phyloP scores from a whole-genome alignment of 176 grass and related monocot genomes.

The Phoenix roebelenii region DNA sequence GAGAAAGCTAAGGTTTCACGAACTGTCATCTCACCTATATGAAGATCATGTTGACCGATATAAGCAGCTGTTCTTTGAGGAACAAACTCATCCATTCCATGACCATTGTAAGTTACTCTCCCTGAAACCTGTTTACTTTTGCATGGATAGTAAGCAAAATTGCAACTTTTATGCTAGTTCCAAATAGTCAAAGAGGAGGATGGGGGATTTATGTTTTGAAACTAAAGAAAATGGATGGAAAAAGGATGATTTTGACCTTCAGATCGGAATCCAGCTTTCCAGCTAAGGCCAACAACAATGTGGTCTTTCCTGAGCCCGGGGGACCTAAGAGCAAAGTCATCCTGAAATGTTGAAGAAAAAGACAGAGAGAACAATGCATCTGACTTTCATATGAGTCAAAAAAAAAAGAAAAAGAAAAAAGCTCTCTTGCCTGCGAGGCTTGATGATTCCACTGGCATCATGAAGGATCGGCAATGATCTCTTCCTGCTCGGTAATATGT shows the following conservation, averaged over 20 bases:
- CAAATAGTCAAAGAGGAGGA: too few species aligned
- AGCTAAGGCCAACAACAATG: constrained; percentile 69
- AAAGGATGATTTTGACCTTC: constrained; percentile 30
- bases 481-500: constrained; percentile 68
- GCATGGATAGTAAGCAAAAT: too few species aligned
- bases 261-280: constrained; percentile 67
- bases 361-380: not conserved
- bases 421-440: constrained; percentile 58
- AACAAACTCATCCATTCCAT: constrained; percentile 78
- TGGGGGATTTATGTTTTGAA: too few species aligned
- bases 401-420: not conserved
- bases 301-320: constrained; percentile 90
- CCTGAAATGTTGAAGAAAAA: constrained; percentile 19
- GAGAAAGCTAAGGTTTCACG: constrained; percentile 90
- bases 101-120: constrained; percentile 80
- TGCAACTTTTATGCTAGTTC: too few species aligned
- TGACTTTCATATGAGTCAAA: not conserved
- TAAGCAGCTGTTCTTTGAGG: constrained; percentile 85
- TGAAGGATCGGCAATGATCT: constrained; percentile 59
- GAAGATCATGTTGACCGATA: constrained; percentile 92
- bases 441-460: constrained; percentile 80
- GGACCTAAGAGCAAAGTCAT: constrained; percentile 91
- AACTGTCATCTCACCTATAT: constrained; percentile 97
- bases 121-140: constrained; percentile 36
- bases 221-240: too few species aligned